phyloP scores from a whole-genome alignment of 768 basidiomycete genomes.

The Tylopilus plumbeoviolaceoides region DNA sequence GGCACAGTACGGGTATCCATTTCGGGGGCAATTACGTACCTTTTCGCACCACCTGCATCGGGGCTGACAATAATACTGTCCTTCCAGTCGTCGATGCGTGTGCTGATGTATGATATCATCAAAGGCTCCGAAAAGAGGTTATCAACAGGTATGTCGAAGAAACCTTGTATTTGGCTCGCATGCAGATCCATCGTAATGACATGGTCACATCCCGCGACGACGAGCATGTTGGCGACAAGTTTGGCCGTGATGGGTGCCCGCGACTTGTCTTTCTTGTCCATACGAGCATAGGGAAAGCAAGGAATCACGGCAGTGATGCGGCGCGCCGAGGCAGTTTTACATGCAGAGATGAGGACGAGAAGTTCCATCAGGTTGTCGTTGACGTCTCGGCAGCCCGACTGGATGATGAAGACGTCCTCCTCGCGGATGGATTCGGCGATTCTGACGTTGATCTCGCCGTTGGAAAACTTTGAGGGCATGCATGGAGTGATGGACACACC shows the following conservation, averaged over 20 bases:
- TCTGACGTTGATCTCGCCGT: conserved; percentile 93
- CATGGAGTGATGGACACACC: conserved; percentile 82
- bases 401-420: conserved; percentile 98
- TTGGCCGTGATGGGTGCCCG: conserved; percentile 98
- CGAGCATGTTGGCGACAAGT: conserved; percentile 96
- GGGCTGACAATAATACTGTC: conserved; percentile 92
- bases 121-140: conserved; percentile 95
- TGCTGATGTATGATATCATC: conserved; percentile 91
- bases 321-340: conserved; percentile 93
- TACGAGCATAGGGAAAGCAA: conserved; percentile 94
- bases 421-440: conserved; percentile 95
- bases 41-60: conserved; percentile 97
- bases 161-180: conserved; percentile 96
- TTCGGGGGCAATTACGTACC: conserved; percentile 49
- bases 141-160: conserved; percentile 98
- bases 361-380: conserved; percentile 99
- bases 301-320: conserved; percentile 97
- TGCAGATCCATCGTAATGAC: conserved; percentile 99
- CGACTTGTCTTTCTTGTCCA: conserved; percentile 97
- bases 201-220: conserved; percentile 95
- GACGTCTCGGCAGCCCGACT: conserved; percentile 83
- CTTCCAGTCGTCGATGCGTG: conserved; percentile 79
- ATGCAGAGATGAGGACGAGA: conserved; percentile 96
- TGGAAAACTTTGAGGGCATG: conserved; percentile 87
- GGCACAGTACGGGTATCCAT: background rate